Percentiles rank a stretch among this genome's conserved stretches.
Conservation (phyloP, 139 green algal genomes). For the Picochlorum sp. region DNA sequence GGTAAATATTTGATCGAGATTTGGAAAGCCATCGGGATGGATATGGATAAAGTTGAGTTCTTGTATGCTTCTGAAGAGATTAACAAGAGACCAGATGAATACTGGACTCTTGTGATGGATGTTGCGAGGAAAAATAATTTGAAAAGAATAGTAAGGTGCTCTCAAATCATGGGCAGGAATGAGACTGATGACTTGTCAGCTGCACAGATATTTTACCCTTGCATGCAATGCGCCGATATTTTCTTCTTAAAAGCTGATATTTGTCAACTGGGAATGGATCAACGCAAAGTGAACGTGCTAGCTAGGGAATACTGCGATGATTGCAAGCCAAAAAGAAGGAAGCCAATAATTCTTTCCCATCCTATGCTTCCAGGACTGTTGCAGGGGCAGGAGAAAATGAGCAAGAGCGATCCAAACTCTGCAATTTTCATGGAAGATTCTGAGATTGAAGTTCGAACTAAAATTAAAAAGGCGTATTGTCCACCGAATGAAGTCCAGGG, state of each 20-base stretch:
- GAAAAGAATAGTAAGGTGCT: slow-evolving; percentile 70
- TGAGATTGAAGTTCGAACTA: slow-evolving; percentile 82
- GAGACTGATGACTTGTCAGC: slow-evolving; percentile 90
- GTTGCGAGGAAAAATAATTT: slow-evolving; percentile 79
- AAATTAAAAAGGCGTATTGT: slow-evolving; percentile 99
- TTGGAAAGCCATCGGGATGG: slow-evolving; percentile 98
- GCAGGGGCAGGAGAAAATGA: slow-evolving; percentile 99
- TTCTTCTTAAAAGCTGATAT: slow-evolving; percentile 99
- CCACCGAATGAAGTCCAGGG: slow-evolving; percentile 58
- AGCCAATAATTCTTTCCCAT: slow-evolving; percentile 96
- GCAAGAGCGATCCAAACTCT: slow-evolving; percentile 89
- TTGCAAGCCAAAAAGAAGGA: slow-evolving; percentile 72
- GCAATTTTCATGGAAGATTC: slow-evolving; percentile 98
- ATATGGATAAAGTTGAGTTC: slow-evolving; percentile 74
- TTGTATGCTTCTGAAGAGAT: slow-evolving; percentile 48
- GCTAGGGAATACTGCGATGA: slow-evolving; percentile 93
- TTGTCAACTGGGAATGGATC: slow-evolving; percentile 98
- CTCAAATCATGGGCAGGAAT: slow-evolving; percentile 89
- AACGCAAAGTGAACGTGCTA: slow-evolving; percentile 97
- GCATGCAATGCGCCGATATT: slow-evolving; percentile 98
- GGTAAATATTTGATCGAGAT: slow-evolving; percentile 98
- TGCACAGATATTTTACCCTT: slow-evolving; percentile 97
- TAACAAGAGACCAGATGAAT: slow-evolving; percentile 58
- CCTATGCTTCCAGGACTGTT: slow-evolving; percentile 89
- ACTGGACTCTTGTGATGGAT: slow-evolving; percentile 88